Evolutionary conservation across 208 protist genomes (phyloP).

Genomic region (Lotmaria passim): DNA sequence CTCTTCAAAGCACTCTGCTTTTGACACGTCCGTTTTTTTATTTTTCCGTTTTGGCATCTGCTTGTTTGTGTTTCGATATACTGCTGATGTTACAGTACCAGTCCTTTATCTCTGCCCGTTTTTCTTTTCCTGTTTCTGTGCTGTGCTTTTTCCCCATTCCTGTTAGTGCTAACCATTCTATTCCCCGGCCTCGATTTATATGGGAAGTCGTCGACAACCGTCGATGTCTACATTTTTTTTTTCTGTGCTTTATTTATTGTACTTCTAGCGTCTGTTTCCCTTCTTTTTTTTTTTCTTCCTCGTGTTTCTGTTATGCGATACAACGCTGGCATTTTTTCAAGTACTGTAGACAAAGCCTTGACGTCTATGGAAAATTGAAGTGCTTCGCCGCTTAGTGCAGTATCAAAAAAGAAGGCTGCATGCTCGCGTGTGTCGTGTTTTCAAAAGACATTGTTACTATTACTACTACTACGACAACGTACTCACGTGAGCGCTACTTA

Average conservation of each 20-base stretch:
- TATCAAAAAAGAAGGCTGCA: no score
- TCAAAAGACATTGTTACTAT: no score
- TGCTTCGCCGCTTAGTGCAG: no score
- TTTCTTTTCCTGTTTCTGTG: not conserved
- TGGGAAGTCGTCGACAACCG: not conserved
- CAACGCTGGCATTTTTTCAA: not conserved
- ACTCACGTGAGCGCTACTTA: no score
- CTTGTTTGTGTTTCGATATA: not conserved
- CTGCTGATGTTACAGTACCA: no score
- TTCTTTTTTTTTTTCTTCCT: not conserved
- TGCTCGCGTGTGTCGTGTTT: no score
- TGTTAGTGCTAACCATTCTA: not conserved
- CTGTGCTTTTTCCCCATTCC: no score
- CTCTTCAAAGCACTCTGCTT: no score
- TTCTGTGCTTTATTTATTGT: not conserved
- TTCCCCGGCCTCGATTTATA: not conserved
- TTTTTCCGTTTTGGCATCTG: not conserved
- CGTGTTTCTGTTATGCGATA: not conserved
- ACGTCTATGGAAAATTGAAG: not conserved
- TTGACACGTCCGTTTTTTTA: constrained; percentile 3
- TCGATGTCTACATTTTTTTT: not conserved
- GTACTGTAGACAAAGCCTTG: no score
- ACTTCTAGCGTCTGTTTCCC: not conserved
- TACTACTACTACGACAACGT: no score
- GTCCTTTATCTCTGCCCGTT: not conserved